phyloP scores from a whole-genome alignment of 1,284 basidiomycete species.

The Ustilago nuda region DNA sequence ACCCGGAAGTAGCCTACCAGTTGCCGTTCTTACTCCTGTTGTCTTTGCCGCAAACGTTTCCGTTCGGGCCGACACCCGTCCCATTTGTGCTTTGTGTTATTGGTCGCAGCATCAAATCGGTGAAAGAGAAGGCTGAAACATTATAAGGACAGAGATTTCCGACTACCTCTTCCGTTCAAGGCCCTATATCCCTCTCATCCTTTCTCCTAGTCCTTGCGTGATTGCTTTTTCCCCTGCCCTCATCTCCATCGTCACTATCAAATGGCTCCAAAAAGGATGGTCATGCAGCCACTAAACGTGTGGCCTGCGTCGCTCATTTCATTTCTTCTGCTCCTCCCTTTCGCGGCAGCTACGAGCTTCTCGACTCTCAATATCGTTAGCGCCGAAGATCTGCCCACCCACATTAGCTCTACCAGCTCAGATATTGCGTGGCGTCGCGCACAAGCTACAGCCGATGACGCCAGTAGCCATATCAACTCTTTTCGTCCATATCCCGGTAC shows the following conservation, averaged over 20 bases:
- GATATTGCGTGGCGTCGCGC: not conserved
- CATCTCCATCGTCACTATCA: not conserved
- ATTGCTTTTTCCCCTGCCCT: not conserved
- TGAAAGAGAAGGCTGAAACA: no score
- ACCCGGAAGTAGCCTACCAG: no score
- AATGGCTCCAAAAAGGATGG: not conserved
- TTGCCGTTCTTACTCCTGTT: no score
- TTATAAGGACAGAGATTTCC: no score
- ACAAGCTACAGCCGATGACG: not conserved
- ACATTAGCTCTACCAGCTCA: not conserved
- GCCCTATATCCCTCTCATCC: no score
- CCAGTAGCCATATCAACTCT: conserved; percentile 1
- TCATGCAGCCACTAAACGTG: not conserved
- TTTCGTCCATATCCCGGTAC: conserved; percentile 5
- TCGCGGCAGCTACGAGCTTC: not conserved
- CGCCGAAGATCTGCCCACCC: not conserved
- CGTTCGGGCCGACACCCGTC: no score
- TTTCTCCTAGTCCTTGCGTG: no score
- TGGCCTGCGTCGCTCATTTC: not conserved
- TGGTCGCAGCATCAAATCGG: no score
- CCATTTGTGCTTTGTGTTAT: no score
- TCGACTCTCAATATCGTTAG: not conserved
- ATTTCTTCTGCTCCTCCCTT: not conserved
- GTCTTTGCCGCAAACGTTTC: no score
- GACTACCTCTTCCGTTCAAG: no score